A percentile compares a stretch with the other conserved stretches of the same genome.
These are phyloP conservation scores for Maudiozyma saulgeensis DNA, from an alignment of 805 yeast species.

Conservation along the genomic window DNA sequence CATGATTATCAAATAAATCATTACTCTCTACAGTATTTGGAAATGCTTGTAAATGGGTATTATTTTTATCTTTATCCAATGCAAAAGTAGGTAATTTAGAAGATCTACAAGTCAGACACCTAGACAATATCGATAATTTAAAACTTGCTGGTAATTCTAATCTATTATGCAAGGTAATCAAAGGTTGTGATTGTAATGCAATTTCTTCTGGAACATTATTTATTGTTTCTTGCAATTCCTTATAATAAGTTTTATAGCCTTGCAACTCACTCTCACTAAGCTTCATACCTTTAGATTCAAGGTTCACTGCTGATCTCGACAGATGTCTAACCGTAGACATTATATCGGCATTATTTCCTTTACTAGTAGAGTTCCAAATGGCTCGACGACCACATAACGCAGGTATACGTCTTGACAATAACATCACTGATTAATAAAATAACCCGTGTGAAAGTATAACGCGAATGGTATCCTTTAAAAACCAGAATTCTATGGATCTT, in stretches of 20 bases:
- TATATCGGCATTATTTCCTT: not conserved
- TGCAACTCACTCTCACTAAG: conserved; percentile 9
- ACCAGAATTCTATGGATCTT: too few species aligned
- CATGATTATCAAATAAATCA: conserved; percentile 60
- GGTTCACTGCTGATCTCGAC: not conserved
- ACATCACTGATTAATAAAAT: not conserved
- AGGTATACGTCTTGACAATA: not conserved
- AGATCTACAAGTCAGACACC: conserved; percentile 59
- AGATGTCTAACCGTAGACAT: not conserved
- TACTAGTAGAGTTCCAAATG: too few species aligned
- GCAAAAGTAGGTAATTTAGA: conserved; percentile 20
- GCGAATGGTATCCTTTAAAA: too few species aligned
- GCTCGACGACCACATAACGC: not conserved
- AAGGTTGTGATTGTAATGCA: conserved; percentile 55
- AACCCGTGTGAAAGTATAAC: too few species aligned
- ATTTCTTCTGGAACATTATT: conserved; percentile 35
- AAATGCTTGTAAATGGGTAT: conserved; percentile 1
- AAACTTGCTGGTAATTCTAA: conserved; percentile 51
- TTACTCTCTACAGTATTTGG: conserved; percentile 27
- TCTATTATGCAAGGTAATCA: conserved; percentile 72
- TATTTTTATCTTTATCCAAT: not conserved
- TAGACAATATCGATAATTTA: conserved; percentile 60
- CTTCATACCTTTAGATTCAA: not conserved
- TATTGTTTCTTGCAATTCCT: conserved; percentile 11
- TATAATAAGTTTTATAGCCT: conserved; percentile 20